Conservation (phyloP, 108 stramenopile genomes). For the Nitzschia sp. region DNA sequence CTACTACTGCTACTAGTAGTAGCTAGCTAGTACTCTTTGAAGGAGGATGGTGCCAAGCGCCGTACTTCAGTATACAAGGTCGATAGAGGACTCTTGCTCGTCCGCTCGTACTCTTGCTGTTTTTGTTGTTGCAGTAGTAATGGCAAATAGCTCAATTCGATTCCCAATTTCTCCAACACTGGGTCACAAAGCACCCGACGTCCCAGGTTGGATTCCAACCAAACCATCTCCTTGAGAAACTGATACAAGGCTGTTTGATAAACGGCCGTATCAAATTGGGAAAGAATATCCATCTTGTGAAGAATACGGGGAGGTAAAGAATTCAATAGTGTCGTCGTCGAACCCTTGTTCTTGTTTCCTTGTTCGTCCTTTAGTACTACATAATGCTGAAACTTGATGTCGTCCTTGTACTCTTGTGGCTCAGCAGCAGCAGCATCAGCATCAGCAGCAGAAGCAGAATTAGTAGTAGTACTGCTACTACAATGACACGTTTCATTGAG, state of each 20-base stretch:
- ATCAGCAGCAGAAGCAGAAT: too few species aligned
- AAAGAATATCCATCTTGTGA: constrained; percentile 10
- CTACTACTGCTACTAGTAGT: neutral
- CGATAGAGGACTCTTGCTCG: neutral
- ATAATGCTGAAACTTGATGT: constrained; percentile 5
- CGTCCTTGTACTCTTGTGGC: neutral
- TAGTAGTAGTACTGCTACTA: neutral
- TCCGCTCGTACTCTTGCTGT: too few species aligned
- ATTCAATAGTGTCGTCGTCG: neutral
- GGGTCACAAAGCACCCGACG: constrained; percentile 10
- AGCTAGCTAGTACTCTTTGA: neutral
- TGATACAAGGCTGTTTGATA: constrained; percentile 4
- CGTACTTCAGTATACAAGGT: neutral
- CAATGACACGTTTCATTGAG: constrained; percentile 6
- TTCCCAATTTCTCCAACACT: constrained; percentile 6
- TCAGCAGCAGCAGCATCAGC: neutral
- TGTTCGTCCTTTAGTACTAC: too few species aligned
- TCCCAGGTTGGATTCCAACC: constrained; percentile 11
- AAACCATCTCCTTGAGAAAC: constrained; percentile 6
- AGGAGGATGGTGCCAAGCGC: neutral
- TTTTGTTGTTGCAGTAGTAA: too few species aligned
- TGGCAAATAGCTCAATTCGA: constrained; percentile 4
- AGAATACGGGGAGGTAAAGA: neutral
- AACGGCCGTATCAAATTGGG: neutral
- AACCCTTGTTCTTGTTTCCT: neutral